phyloP scores from a whole-genome alignment of 148 eudicot genomes.

The Dysphania ambrosioides region DNA sequence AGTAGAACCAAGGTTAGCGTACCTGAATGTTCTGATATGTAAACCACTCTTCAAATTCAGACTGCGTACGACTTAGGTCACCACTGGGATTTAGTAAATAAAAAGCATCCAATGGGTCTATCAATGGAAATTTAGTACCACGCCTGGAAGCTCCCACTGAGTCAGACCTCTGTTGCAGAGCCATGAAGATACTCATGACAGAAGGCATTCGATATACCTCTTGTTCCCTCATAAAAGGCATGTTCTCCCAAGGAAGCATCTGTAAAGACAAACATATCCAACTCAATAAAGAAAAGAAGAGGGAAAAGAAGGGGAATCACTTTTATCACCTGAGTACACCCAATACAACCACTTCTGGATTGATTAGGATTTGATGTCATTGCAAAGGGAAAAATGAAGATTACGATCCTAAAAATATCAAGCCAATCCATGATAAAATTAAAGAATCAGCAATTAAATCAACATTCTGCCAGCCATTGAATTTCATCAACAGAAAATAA shows the following conservation, averaged over 20 bases:
- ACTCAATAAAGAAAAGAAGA: neutral
- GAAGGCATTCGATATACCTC: slow-evolving; percentile 98
- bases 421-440: neutral
- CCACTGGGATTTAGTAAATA: slow-evolving; percentile 92
- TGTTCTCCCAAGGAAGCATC: slow-evolving; percentile 98
- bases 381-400: neutral
- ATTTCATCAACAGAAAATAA: slow-evolving; percentile 5
- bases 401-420: neutral
- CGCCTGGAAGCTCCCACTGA: slow-evolving; percentile 32
- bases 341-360: neutral
- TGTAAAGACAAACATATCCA: slow-evolving; percentile 25
- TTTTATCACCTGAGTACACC: neutral
- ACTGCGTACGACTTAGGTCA: slow-evolving; percentile 73
- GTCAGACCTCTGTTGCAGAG: slow-evolving; percentile 48
- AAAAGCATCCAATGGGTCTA: slow-evolving; percentile 92
- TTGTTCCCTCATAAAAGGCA: slow-evolving; percentile 71
- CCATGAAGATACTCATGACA: slow-evolving; percentile 57
- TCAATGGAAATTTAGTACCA: slow-evolving; percentile 50
- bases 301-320: neutral
- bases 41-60: slow-evolving; percentile 83
- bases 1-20: slow-evolving; percentile 18
- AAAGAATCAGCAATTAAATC: neutral
- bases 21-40: slow-evolving; percentile 69
- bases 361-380: slow-evolving; percentile 6
- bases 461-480: neutral